Base-by-base conservation (phyloP, 1,284 basidiomycete genomes). In the Meira nashicola region DNA sequence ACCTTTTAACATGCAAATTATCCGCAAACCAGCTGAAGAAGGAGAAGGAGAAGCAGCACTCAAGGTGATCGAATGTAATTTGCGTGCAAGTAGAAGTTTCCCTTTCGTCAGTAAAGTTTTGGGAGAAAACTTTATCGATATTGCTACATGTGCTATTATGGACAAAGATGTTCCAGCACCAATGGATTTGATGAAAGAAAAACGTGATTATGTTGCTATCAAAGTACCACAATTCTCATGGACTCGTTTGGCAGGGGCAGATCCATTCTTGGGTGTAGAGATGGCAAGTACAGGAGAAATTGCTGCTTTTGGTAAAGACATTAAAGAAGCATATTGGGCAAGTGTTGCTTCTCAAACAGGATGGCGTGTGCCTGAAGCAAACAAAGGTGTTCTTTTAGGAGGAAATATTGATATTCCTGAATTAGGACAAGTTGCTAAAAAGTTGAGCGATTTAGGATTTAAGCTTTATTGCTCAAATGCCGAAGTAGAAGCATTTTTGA, bases 1-100 rank as follows among this genome's bases (percentile, higher is more conserved):
- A 21, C 95, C 95, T 6, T 98, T 87, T 86, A 98, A 99, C 81
- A 98, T 99, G 92, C 95, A 99, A 81, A 86, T 99, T 79, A 98
- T 99, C 81, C 87, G 89, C 76, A 92, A 93, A 80, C 84, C 86
- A 2, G 79, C 84, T 9, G 73, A 79, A 28, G 84, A 83, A 54
- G 82, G 85, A 23, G 79, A 79, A 60, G 83, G 87, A 58, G 81
- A 82, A 63, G 83, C 88, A 8, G 83, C 85, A 62, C 85, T 98
- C 72, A 98, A 96, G 83, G 94, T 98, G 66, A 98, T 98, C 67
- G 94, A 98, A 81, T 98, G 95, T 81, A 98, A 98, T 81, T 83
- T 98, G 55, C 90, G 95, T 68, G 95, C 95, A 25, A 95, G 92
- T 48, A 87, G 95, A 47, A 95, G 91, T 50, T 98, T 97, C 89